phyloP scores from a whole-genome alignment of 345 rosid genomes.

The Rhodamnia argentea region DNA sequence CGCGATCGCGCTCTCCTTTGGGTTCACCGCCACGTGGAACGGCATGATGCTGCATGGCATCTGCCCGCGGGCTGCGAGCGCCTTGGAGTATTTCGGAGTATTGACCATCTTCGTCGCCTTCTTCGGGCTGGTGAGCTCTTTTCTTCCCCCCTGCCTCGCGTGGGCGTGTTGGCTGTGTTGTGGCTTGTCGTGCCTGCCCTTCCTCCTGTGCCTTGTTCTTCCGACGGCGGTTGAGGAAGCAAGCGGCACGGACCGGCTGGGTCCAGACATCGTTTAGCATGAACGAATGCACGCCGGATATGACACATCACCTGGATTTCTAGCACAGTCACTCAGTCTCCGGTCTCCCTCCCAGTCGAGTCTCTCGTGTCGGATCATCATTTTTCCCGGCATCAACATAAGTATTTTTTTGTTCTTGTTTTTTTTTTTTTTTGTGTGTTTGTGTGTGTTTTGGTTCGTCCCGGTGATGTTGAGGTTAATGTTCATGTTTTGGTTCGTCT shows the following conservation, averaged over 20 bases:
- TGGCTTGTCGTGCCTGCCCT: not conserved
- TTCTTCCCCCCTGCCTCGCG: not conserved
- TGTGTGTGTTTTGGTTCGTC: too few species aligned
- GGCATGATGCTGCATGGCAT: not conserved
- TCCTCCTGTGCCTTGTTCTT: not conserved
- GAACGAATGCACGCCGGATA: not conserved
- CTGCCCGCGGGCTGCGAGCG: accelerated
- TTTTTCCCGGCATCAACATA: too few species aligned
- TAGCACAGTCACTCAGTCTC: too few species aligned
- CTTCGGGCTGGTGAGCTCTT: not conserved
- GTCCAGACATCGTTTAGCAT: not conserved
- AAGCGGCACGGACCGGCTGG: not conserved
- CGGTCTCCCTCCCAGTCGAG: too few species aligned
- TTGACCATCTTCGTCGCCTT: not conserved
- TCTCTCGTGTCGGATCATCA: too few species aligned
- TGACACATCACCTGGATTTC: not conserved
- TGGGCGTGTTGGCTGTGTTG: not conserved
- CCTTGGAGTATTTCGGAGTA: not conserved
- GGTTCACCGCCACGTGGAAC: not conserved
- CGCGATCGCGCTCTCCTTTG: not conserved
- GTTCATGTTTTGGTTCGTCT: too few species aligned
- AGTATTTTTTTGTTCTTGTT: too few species aligned
- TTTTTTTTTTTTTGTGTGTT: too few species aligned
- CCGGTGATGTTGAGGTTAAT: too few species aligned
- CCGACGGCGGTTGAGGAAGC: accelerated